These are phyloP conservation scores for Fraxinus angustifolia DNA, from an alignment of 305 asterid genomes.

Conservation along the genomic window DNA sequence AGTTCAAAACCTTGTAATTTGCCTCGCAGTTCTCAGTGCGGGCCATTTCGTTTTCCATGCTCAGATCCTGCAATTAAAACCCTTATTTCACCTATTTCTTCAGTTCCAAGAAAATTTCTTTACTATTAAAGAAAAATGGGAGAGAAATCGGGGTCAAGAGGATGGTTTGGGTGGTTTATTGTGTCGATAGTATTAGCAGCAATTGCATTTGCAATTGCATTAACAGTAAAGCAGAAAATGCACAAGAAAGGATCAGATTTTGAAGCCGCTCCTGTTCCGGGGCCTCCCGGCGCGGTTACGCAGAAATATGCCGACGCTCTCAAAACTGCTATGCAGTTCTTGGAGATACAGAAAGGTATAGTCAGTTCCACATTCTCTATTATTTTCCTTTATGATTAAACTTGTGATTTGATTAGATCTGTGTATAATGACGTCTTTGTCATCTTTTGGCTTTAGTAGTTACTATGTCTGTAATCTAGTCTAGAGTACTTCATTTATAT, in stretches of 20 bases:
- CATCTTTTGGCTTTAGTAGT: background rate
- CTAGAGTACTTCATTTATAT: background rate
- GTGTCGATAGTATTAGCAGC: conserved; percentile 41
- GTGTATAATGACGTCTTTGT: background rate
- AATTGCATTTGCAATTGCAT: conserved; percentile 33
- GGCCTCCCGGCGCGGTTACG: conserved; percentile 45
- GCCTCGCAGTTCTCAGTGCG: background rate
- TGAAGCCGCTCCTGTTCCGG: conserved; percentile 69
- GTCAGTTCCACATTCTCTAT: background rate
- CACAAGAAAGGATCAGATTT: conserved; percentile 22
- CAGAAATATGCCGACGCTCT: conserved; percentile 72
- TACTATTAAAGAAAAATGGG: conserved; percentile 39
- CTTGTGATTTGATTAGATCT: conserved; percentile 16
- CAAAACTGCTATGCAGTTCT: conserved; percentile 66
- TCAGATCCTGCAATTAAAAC: background rate
- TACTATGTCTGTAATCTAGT: background rate
- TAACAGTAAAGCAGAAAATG: conserved; percentile 34
- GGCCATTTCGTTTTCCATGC: background rate
- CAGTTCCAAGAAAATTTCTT: background rate
- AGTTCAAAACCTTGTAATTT: conserved; percentile 17
- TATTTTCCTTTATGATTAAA: background rate
- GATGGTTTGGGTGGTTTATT: conserved; percentile 62
- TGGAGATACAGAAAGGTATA: conserved; percentile 78
- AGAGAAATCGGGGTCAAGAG: conserved; percentile 46
- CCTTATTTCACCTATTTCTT: background rate